Percentiles rank a stretch among this genome's conserved stretches.
phyloP scores from a whole-genome alignment of 2,329 filamentous ascomycete genomes.

The Fusarium oligoseptatum region DNA sequence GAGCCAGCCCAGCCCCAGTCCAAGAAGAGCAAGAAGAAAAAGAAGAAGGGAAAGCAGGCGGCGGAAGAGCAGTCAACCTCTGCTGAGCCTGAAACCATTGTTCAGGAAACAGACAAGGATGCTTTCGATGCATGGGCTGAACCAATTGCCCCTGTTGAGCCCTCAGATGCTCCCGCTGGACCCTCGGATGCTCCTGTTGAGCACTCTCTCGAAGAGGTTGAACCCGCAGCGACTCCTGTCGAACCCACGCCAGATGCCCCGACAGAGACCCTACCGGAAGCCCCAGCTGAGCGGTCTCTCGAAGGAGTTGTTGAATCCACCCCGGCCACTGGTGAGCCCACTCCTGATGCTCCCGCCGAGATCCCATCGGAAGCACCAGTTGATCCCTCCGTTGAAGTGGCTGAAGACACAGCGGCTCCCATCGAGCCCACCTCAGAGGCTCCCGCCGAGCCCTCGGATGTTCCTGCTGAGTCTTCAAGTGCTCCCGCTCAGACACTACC shows the following conservation, averaged over 20 bases:
- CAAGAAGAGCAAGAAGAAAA: constrained; percentile 44
- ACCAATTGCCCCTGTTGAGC: constrained; percentile 2
- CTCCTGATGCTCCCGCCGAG: neutral
- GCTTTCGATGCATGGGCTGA: constrained; percentile 38
- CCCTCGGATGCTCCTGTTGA: neutral
- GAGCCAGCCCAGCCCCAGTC: constrained; percentile 19
- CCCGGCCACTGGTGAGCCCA: neutral
- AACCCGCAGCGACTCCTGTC: neutral
- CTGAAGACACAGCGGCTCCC: neutral
- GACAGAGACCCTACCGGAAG: neutral
- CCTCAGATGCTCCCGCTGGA: neutral
- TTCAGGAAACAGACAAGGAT: constrained; percentile 20
- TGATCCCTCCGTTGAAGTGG: neutral
- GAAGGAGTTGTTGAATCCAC: neutral
- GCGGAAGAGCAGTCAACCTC: constrained; percentile 14
- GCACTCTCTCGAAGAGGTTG: neutral
- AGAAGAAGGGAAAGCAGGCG: constrained; percentile 42
- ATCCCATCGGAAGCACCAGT: neutral
- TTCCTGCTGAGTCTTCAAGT: neutral
- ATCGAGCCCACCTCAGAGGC: constrained; percentile 4
- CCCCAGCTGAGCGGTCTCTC: neutral
- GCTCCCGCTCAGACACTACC: neutral
- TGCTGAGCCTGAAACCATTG: constrained; percentile 5
- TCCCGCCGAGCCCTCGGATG: neutral
- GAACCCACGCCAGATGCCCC: neutral